phyloP scores from a whole-genome alignment of 345 rosid genomes.

The Lepidium africanum region DNA sequence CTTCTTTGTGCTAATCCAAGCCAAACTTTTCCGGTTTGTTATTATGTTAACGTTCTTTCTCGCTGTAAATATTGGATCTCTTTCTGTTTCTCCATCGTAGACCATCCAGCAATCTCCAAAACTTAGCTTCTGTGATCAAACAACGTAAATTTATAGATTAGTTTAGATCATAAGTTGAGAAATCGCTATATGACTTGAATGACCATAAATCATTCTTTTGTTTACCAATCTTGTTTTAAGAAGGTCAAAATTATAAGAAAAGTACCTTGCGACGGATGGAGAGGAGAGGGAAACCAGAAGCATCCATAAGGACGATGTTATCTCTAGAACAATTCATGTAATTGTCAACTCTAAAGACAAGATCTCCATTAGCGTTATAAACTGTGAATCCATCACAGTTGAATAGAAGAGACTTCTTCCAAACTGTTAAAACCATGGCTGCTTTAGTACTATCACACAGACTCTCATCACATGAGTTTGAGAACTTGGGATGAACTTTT shows the following conservation, averaged over 20 bases:
- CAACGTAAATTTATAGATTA: too few species aligned
- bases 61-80: slow-evolving; percentile 43
- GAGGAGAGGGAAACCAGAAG: slow-evolving; percentile 78
- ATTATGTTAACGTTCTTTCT: slow-evolving; percentile 49
- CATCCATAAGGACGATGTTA: slow-evolving; percentile 87
- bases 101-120: slow-evolving; percentile 73
- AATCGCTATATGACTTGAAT: too few species aligned
- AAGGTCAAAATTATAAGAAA: background rate
- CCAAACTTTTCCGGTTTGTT: slow-evolving; percentile 43
- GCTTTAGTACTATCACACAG: slow-evolving; percentile 7
- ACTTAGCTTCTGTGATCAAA: slow-evolving; percentile 49
- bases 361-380: slow-evolving; percentile 61
- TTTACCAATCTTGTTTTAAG: too few species aligned
- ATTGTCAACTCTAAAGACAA: slow-evolving; percentile 79
- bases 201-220: too few species aligned
- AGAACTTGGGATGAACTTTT: slow-evolving; percentile 57
- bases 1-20: slow-evolving; percentile 33
- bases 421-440: slow-evolving; percentile 53
- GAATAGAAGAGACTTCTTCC: slow-evolving; percentile 91
- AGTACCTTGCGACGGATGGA: slow-evolving; percentile 90
- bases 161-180: too few species aligned
- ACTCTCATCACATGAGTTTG: slow-evolving; percentile 10
- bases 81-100: slow-evolving; percentile 64
- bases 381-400: slow-evolving; percentile 96
- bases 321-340: slow-evolving; percentile 49